Conservation (phyloP, 2,329 filamentous ascomycete species). For the Diaporthe australafricana region DNA sequence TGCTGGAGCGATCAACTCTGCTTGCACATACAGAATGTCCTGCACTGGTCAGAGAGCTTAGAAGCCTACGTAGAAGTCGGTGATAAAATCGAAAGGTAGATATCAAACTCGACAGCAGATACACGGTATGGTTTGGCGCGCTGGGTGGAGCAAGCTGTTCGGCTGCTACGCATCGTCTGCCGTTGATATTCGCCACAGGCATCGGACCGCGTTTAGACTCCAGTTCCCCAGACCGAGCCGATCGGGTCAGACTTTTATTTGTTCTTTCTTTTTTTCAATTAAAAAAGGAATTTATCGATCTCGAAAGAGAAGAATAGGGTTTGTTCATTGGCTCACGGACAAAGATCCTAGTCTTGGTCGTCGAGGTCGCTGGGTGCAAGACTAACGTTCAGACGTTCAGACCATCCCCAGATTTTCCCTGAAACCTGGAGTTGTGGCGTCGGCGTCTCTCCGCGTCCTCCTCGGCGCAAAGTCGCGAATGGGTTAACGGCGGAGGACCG, state of each 20-base stretch:
- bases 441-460: slow-evolving; percentile 12
- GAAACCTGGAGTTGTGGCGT: slow-evolving; percentile 14
- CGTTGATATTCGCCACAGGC: not conserved
- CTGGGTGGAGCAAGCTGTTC: not conserved
- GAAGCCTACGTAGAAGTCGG: too few species aligned
- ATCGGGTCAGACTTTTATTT: too few species aligned
- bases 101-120: not conserved
- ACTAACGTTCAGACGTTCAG: slow-evolving; percentile 6
- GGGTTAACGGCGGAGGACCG: not conserved
- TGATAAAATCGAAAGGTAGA: not conserved
- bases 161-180: not conserved
- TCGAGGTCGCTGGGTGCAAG: not conserved
- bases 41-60: not conserved
- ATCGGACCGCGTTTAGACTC: not conserved
- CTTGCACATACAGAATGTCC: not conserved
- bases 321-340: too few species aligned
- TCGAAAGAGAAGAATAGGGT: not conserved
- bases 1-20: not conserved
- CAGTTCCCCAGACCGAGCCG: not conserved
- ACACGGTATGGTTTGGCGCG: not conserved
- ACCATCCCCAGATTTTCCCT: slow-evolving; percentile 2
- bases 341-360: not conserved
- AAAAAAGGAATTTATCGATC: not conserved
- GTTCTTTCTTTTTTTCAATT: not conserved
- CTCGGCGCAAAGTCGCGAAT: slow-evolving; percentile 12